Evolutionary conservation across 23 red algal species (phyloP).

Genomic region (Rhodosorus marinus): DNA sequence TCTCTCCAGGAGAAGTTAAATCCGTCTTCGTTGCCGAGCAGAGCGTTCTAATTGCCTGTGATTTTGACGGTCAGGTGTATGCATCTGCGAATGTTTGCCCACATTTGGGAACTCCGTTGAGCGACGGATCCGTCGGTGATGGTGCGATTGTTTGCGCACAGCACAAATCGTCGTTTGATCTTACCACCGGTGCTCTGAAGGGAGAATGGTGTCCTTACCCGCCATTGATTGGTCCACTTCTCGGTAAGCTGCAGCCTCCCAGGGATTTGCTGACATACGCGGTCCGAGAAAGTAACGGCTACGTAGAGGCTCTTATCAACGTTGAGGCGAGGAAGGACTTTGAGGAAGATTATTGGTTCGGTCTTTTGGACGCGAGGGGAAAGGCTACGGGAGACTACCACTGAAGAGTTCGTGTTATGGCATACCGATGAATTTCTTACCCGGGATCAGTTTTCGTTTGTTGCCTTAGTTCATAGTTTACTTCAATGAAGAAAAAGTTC

Average conservation of each 20-base stretch:
- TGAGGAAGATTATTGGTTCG: conserved; percentile 88
- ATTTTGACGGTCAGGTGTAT: conserved; percentile 91
- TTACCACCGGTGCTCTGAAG: conserved; percentile 53
- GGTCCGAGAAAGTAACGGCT: conserved; percentile 73
- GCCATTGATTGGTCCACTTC: conserved; percentile 66
- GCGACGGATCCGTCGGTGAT: conserved; percentile 54
- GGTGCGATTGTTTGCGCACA: conserved; percentile 79
- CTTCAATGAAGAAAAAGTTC: too few species aligned
- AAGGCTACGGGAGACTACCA: conserved; percentile 92
- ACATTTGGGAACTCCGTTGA: conserved; percentile 81
- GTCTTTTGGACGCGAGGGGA: conserved; percentile 75
- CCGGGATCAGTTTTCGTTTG: too few species aligned
- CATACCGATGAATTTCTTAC: too few species aligned
- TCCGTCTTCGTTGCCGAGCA: conserved; percentile 54
- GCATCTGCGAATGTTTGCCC: conserved; percentile 70
- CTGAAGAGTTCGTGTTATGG: conserved; percentile 15
- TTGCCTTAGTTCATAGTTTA: too few species aligned
- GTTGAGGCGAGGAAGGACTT: conserved; percentile 70
- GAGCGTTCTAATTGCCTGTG: conserved; percentile 63
- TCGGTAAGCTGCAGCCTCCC: conserved; percentile 75
- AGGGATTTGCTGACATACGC: conserved; percentile 51
- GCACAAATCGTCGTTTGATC: conserved; percentile 82
- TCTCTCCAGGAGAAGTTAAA: conserved; percentile 73
- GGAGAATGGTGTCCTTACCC: conserved; percentile 93
- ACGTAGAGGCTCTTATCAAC: conserved; percentile 77